Evolutionary conservation across 805 yeast species (phyloP).

Genomic region (Debaryomyces tyrocola): DNA sequence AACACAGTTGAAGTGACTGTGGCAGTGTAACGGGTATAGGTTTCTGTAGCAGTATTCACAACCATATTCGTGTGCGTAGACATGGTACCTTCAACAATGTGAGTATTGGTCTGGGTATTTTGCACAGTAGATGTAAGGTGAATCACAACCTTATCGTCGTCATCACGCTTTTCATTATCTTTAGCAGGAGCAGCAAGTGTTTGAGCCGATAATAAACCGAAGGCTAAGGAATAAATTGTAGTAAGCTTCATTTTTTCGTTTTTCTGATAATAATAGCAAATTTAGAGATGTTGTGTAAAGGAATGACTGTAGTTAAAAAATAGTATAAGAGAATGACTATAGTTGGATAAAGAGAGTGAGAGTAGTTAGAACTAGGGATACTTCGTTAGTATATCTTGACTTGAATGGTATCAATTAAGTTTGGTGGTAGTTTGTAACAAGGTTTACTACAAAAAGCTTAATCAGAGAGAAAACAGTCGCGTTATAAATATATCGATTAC

Average conservation of each 20-base stretch:
- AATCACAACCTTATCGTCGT: slow-evolving; percentile 28
- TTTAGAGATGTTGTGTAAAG: slow-evolving; percentile 7
- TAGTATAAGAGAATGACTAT: slow-evolving; percentile 15
- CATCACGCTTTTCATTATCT: slow-evolving; percentile 21
- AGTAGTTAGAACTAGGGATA: slow-evolving; percentile 7
- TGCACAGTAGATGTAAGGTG: slow-evolving; percentile 36
- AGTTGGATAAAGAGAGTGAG: slow-evolving; percentile 11
- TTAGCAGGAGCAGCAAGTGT: slow-evolving; percentile 9
- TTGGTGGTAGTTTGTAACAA: background rate
- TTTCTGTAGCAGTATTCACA: slow-evolving; percentile 32
- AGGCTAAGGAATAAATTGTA: slow-evolving; percentile 18
- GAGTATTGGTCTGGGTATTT: slow-evolving; percentile 31
- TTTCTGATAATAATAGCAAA: background rate
- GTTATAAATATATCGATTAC: too few relatives aligned
- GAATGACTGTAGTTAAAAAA: slow-evolving; percentile 19
- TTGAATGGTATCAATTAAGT: background rate
- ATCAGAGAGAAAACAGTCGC: background rate
- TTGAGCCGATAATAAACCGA: slow-evolving; percentile 18
- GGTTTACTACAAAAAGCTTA: background rate
- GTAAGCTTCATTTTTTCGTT: slow-evolving; percentile 26
- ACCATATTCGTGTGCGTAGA: slow-evolving; percentile 28
- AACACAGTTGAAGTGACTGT: slow-evolving; percentile 44
- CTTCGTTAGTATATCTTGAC: background rate
- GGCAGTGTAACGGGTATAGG: slow-evolving; percentile 43
- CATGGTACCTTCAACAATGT: slow-evolving; percentile 30